Percentiles rank a stretch among this genome's conserved stretches.
Conservation (phyloP, 2,329 filamentous ascomycete species). For the Cytospora paraplurivora region DNA sequence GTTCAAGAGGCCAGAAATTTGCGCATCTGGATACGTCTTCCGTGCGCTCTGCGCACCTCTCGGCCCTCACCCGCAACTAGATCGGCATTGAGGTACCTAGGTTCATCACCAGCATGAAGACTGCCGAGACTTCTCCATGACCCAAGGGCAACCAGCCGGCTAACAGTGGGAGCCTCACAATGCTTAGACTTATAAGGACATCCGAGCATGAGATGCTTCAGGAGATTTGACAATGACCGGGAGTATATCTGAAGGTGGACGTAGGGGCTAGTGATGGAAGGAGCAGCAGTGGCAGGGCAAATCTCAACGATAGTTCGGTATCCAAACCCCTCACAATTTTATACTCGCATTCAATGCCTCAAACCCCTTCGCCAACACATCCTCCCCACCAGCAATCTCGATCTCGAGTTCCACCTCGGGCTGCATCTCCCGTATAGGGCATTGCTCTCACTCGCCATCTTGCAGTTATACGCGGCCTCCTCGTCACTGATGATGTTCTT, state of each 20-base stretch:
- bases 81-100: too few species aligned
- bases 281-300: background rate
- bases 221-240: background rate
- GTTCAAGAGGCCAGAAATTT: too few species aligned
- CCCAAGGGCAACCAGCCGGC: background rate
- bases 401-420: constrained; percentile 51
- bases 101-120: background rate
- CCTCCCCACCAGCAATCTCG: constrained; percentile 42
- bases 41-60: too few species aligned
- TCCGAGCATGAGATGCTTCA: background rate
- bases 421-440: constrained; percentile 50
- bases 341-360: constrained; percentile 28
- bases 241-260: background rate
- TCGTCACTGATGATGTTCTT: constrained; percentile 46
- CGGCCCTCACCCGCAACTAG: too few species aligned
- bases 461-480: constrained; percentile 44
- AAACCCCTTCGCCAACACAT: constrained; percentile 34
- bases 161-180: background rate
- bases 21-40: too few species aligned
- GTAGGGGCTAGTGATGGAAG: background rate
- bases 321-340: background rate
- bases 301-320: background rate
- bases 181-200: background rate
- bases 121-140: too few species aligned
- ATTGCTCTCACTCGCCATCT: constrained; percentile 50